These are phyloP conservation scores for Mycena floridula DNA, from an alignment of 768 basidiomycete species.

Conservation along the genomic window DNA sequence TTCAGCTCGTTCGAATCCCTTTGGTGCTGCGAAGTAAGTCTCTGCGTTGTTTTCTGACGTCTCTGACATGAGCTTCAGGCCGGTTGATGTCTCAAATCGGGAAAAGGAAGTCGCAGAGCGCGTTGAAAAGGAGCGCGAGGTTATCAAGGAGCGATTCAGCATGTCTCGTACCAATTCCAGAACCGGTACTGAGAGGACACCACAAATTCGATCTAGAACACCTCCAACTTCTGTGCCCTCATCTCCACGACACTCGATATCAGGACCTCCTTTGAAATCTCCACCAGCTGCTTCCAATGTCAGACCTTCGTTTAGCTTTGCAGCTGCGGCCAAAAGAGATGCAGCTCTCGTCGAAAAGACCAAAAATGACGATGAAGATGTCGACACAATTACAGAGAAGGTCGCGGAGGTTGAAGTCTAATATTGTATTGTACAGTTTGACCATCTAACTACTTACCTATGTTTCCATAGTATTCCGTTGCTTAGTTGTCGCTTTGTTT, in stretches of 20 bases:
- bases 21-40: constrained; percentile 77
- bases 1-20: constrained; percentile 61
- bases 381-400: constrained; percentile 20
- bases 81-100: constrained; percentile 74
- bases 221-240: constrained; percentile 21
- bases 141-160: constrained; percentile 43
- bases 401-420: constrained; percentile 30
- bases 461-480: not conserved
- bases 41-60: constrained; percentile 1
- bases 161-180: constrained; percentile 51
- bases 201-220: constrained; percentile 24
- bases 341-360: constrained; percentile 13
- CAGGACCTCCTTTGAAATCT: constrained; percentile 23
- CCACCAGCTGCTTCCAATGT: constrained; percentile 42
- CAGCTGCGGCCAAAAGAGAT: constrained; percentile 56
- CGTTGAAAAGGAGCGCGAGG: constrained; percentile 61
- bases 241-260: constrained; percentile 20
- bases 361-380: constrained; percentile 15
- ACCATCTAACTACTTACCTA: not conserved
- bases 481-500: not conserved
- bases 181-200: constrained; percentile 40
- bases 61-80: constrained; percentile 49
- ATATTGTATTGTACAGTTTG: constrained; percentile 4
- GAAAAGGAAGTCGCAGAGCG: constrained; percentile 74
- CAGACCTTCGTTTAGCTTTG: constrained; percentile 76